These are phyloP conservation scores for Sclerotinia trifoliorum DNA, from an alignment of 2,329 filamentous ascomycete genomes.

Conservation along the genomic window DNA sequence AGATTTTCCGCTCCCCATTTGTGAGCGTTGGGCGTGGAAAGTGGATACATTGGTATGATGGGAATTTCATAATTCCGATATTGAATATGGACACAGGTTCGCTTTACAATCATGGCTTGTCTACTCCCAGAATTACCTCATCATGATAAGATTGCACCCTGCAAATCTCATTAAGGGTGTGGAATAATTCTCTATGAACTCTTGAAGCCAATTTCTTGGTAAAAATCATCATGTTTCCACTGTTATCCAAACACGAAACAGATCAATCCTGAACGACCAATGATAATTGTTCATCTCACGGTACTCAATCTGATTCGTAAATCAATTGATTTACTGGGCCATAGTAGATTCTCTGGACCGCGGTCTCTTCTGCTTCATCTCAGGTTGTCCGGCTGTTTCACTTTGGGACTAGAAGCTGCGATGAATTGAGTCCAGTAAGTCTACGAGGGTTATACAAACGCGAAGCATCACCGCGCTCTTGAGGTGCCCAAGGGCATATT, in stretches of 20 bases:
- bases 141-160: neutral
- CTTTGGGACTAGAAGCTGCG: too few species aligned
- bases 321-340: neutral
- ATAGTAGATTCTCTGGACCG: neutral
- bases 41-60: neutral
- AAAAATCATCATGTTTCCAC: neutral
- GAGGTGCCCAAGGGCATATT: neutral
- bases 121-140: neutral
- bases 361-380: neutral
- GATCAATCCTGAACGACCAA: neutral
- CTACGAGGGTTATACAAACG: neutral
- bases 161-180: neutral
- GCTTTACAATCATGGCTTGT: neutral
- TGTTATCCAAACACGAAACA: neutral
- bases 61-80: neutral
- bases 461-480: neutral
- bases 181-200: neutral
- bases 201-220: neutral
- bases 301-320: neutral
- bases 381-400: neutral
- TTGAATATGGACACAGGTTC: neutral
- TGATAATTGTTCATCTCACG: neutral
- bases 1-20: neutral
- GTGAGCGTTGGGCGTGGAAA: neutral
- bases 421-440: neutral